Conservation (phyloP, 371 early-diverging fungal genomes). For the Mucor saturninus region DNA sequence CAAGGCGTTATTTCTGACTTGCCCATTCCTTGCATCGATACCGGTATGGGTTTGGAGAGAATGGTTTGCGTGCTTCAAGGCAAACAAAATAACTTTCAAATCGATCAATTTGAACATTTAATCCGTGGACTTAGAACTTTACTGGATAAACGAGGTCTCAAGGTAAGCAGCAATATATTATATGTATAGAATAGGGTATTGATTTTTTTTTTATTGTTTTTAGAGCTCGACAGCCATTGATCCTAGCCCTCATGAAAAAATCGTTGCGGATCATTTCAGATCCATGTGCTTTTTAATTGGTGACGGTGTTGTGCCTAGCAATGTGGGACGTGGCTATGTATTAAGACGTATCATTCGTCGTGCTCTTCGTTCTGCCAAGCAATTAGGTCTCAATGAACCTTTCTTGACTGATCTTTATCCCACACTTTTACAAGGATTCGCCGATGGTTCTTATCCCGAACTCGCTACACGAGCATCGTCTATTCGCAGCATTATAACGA, state of each 20-base stretch:
- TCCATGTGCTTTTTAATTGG: slow-evolving; percentile 75
- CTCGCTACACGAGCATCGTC: slow-evolving; percentile 57
- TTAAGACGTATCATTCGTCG: slow-evolving; percentile 79
- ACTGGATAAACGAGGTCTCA: slow-evolving; percentile 41
- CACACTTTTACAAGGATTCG: slow-evolving; percentile 59
- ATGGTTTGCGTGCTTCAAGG: slow-evolving; percentile 68
- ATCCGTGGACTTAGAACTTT: slow-evolving; percentile 50
- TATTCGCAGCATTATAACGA: slow-evolving; percentile 60
- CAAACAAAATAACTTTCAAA: slow-evolving; percentile 73
- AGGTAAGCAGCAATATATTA: slow-evolving; percentile 12
- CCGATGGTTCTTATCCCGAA: slow-evolving; percentile 60
- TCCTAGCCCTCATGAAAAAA: slow-evolving; percentile 62
- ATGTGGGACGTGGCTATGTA: slow-evolving; percentile 80
- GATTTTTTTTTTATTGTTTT: no score
- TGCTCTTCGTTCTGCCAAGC: slow-evolving; percentile 72
- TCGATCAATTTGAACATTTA: slow-evolving; percentile 65
- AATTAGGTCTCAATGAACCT: slow-evolving; percentile 66
- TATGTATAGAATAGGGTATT: no score
- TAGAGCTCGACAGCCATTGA: slow-evolving; percentile 31
- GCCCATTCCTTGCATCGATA: slow-evolving; percentile 74
- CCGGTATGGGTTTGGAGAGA: slow-evolving; percentile 85
- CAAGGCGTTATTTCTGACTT: slow-evolving; percentile 61
- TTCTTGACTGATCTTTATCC: slow-evolving; percentile 70
- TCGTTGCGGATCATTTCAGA: slow-evolving; percentile 79
- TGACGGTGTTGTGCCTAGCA: slow-evolving; percentile 82